phyloP scores from a whole-genome alignment of 1,139 yeast species.

The Taphrina wiesneri region DNA sequence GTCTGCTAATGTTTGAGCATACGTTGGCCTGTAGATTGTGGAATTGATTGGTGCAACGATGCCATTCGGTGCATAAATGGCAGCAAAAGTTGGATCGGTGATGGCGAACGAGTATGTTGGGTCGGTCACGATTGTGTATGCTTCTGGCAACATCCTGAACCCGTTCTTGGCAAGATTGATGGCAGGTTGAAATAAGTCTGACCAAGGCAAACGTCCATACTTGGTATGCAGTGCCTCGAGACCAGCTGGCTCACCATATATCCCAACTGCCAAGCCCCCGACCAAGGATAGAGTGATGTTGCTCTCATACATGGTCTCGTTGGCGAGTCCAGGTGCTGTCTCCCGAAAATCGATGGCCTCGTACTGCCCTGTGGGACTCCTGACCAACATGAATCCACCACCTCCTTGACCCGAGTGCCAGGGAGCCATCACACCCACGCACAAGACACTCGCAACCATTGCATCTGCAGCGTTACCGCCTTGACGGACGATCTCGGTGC shows the following conservation, averaged over 20 bases:
- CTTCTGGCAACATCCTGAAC: slow-evolving; percentile 52
- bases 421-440: slow-evolving; percentile 80
- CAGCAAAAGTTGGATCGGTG: slow-evolving; percentile 42
- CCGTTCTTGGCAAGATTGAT: slow-evolving; percentile 67
- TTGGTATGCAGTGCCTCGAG: slow-evolving; percentile 57
- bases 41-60: slow-evolving; percentile 58
- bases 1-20: slow-evolving; percentile 65
- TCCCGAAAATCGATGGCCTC: slow-evolving; percentile 79
- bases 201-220: slow-evolving; percentile 74
- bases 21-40: slow-evolving; percentile 56
- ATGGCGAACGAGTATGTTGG: slow-evolving; percentile 49
- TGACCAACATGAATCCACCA: slow-evolving; percentile 39
- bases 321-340: slow-evolving; percentile 69
- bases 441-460: slow-evolving; percentile 80
- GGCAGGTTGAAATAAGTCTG: slow-evolving; percentile 71
- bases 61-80: slow-evolving; percentile 41
- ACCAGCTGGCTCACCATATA: slow-evolving; percentile 90
- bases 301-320: slow-evolving; percentile 63
- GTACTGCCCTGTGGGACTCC: slow-evolving; percentile 23
- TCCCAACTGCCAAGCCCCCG: slow-evolving; percentile 83
- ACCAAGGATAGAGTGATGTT: slow-evolving; percentile 56
- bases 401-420: slow-evolving; percentile 94
- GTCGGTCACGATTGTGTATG: slow-evolving; percentile 40
- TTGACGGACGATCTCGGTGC: slow-evolving; percentile 56
- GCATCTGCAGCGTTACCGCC: slow-evolving; percentile 91